These are phyloP conservation scores for Insectozyma bohioensis DNA, from an alignment of 1,139 yeast genomes.

Conservation along the genomic window DNA sequence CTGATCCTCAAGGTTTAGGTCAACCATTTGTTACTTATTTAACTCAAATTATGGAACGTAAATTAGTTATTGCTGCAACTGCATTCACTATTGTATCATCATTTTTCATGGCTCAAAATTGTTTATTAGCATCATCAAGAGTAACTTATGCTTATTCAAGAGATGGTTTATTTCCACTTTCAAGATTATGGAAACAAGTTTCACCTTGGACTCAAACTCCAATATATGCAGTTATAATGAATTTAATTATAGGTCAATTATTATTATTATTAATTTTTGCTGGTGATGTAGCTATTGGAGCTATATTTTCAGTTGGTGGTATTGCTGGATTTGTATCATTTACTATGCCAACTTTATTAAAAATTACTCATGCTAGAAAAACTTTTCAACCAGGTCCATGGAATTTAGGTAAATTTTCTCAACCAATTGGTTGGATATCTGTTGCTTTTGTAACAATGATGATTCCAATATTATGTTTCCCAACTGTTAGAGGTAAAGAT, in stretches of 20 bases:
- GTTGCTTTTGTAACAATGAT: slow-evolving; percentile 53
- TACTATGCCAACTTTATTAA: slow-evolving; percentile 63
- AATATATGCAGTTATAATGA: slow-evolving; percentile 67
- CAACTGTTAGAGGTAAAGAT: slow-evolving; percentile 51
- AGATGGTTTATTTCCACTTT: slow-evolving; percentile 67
- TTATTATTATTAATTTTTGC: slow-evolving; percentile 62
- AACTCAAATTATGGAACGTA: slow-evolving; percentile 47
- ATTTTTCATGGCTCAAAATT: slow-evolving; percentile 68
- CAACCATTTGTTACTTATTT: slow-evolving; percentile 66
- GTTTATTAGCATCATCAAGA: slow-evolving; percentile 69
- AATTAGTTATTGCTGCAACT: slow-evolving; percentile 53
- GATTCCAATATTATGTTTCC: slow-evolving; percentile 70
- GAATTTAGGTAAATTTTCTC: slow-evolving; percentile 58
- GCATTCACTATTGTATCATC: slow-evolving; percentile 60
- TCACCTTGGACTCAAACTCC: slow-evolving; percentile 62
- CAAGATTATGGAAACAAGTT: slow-evolving; percentile 55
- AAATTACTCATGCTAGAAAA: slow-evolving; percentile 54
- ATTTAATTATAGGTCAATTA: slow-evolving; percentile 56
- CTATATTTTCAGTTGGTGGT: slow-evolving; percentile 77
- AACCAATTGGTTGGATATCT: slow-evolving; percentile 39
- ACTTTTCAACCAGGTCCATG: slow-evolving; percentile 69
- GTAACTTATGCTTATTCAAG: slow-evolving; percentile 70
- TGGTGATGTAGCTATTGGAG: slow-evolving; percentile 68
- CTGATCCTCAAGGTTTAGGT: slow-evolving; percentile 53
- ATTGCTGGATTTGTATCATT: slow-evolving; percentile 72